phyloP scores from a whole-genome alignment of 192 early-diverging fungal genomes.

The Podila verticillata region DNA sequence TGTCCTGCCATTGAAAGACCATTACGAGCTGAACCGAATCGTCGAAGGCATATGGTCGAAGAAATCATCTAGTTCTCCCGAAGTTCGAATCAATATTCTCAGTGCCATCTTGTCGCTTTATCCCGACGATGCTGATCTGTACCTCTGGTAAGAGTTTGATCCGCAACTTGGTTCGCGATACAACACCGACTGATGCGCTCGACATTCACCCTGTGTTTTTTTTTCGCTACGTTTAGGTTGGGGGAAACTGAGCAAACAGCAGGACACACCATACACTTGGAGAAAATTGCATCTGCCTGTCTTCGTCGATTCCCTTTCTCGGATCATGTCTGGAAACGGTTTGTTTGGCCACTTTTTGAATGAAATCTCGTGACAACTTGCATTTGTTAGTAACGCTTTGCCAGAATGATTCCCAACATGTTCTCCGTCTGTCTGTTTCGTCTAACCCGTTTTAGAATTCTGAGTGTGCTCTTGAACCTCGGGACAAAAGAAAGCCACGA shows the following conservation, averaged over 20 bases:
- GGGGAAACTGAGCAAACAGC: constrained; percentile 15
- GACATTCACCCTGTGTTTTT: not conserved
- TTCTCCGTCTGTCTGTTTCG: not conserved
- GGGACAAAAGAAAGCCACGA: constrained; percentile 3
- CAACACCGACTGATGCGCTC: no score
- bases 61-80: not conserved
- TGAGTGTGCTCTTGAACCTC: not conserved
- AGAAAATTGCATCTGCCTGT: constrained; percentile 16
- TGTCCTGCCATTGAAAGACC: constrained; percentile 13
- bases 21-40: constrained; percentile 16
- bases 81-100: constrained; percentile 14
- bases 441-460: constrained; percentile 13
- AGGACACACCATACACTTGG: constrained; percentile 9
- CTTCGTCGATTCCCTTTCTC: constrained; percentile 30
- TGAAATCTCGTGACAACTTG: not conserved
- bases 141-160: constrained; percentile 16
- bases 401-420: not conserved
- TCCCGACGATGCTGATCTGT: constrained; percentile 21
- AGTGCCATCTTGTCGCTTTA: constrained; percentile 10
- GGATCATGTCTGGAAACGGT: constrained; percentile 45
- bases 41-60: constrained; percentile 18
- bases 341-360: constrained; percentile 14
- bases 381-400: not conserved
- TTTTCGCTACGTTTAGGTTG: not conserved
- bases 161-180: not conserved